phyloP scores from a whole-genome alignment of 2,329 filamentous ascomycete genomes.

The Waltergamsia citrina region DNA sequence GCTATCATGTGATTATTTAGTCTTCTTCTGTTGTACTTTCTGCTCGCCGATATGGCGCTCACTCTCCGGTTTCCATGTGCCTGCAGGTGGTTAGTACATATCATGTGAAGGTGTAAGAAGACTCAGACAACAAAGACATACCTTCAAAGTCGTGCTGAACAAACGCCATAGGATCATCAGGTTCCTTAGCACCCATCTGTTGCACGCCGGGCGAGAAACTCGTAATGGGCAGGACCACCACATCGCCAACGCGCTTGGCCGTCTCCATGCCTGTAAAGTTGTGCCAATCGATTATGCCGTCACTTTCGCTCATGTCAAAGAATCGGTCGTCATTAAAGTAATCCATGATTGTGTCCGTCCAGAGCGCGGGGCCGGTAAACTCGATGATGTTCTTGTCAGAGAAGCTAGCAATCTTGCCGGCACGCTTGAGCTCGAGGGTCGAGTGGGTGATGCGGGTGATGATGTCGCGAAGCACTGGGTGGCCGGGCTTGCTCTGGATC shows the following conservation, averaged over 20 bases:
- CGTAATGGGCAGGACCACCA: constrained; percentile 89
- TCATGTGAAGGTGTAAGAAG: background rate
- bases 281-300: constrained; percentile 68
- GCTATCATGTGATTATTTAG: too few species aligned
- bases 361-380: constrained; percentile 86
- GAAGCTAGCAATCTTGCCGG: constrained; percentile 51
- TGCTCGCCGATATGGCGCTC: constrained; percentile 58
- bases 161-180: constrained; percentile 91
- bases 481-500: constrained; percentile 89
- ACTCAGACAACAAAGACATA: constrained; percentile 27
- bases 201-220: constrained; percentile 92
- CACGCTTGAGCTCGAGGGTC: constrained; percentile 63
- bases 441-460: constrained; percentile 79
- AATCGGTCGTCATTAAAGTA: constrained; percentile 90
- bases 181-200: constrained; percentile 84
- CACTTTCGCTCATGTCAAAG: constrained; percentile 68
- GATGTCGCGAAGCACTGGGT: constrained; percentile 82
- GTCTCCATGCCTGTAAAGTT: constrained; percentile 83
- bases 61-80: constrained; percentile 67
- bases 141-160: constrained; percentile 96
- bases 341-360: constrained; percentile 86
- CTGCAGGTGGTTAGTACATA: constrained; percentile 28
- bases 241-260: constrained; percentile 84
- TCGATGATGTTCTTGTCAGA: constrained; percentile 72
- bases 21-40: too few species aligned